phyloP scores from a whole-genome alignment of 169 alveolate genomes.

The Neospora caninum region DNA sequence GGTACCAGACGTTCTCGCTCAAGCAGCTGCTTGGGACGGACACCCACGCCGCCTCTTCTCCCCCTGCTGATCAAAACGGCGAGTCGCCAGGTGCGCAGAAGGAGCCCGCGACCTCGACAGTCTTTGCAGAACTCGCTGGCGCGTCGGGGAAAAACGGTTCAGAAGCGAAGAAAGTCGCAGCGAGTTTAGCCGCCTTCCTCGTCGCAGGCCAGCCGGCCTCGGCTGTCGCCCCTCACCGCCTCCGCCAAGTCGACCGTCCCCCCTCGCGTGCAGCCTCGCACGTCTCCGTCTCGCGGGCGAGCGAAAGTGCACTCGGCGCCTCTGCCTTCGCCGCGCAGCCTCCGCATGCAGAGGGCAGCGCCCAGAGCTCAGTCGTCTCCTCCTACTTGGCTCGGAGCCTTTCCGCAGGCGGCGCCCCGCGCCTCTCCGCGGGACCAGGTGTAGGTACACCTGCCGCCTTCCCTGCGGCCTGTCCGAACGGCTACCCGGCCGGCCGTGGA shows the following conservation, averaged over 20 bases:
- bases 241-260: background rate
- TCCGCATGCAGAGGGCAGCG: background rate
- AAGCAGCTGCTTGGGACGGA: background rate
- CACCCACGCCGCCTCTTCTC: background rate
- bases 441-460: too few species aligned
- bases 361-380: background rate
- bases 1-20: slow-evolving; percentile 12
- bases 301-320: background rate
- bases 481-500: too few species aligned
- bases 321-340: background rate
- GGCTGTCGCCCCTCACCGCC: background rate
- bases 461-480: too few species aligned
- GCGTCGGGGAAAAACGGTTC: background rate
- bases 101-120: too few species aligned
- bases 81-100: too few species aligned
- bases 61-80: background rate
- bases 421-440: too few species aligned
- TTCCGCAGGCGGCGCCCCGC: too few species aligned
- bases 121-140: background rate
- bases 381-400: background rate
- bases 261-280: background rate
- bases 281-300: too few species aligned
- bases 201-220: background rate
- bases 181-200: background rate
- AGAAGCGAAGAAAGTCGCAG: background rate